Conservation (phyloP, 1,139 yeast genomes). For the Diutina scorzettiae region DNA sequence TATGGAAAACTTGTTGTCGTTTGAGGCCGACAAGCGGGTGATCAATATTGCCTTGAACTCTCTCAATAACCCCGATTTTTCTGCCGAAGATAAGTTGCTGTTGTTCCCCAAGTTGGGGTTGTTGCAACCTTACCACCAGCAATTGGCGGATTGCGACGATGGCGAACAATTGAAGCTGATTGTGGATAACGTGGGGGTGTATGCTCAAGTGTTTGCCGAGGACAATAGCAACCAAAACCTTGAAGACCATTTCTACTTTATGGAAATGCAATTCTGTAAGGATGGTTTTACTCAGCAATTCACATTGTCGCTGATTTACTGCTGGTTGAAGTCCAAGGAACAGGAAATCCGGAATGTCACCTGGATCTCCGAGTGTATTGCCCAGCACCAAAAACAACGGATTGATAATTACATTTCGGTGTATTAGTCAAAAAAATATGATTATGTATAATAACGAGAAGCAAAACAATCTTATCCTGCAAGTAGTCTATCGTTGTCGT, state of each 20-base stretch:
- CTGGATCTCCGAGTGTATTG: constrained; percentile 98
- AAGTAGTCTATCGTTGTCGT: background rate
- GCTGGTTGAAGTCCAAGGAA: constrained; percentile 91
- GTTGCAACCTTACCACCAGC: constrained; percentile 66
- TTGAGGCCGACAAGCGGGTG: constrained; percentile 93
- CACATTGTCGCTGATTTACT: constrained; percentile 84
- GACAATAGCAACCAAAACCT: constrained; percentile 47
- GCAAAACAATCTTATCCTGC: background rate
- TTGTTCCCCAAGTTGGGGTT: constrained; percentile 76
- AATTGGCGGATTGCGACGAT: constrained; percentile 70
- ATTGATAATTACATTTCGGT: constrained; percentile 70
- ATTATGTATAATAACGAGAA: no score
- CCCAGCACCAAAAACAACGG: constrained; percentile 76
- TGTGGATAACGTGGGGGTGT: constrained; percentile 65
- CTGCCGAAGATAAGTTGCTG: constrained; percentile 54
- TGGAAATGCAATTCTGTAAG: constrained; percentile 86
- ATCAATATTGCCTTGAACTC: constrained; percentile 89
- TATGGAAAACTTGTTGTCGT: constrained; percentile 64
- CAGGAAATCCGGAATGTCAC: constrained; percentile 94
- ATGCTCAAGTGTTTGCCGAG: constrained; percentile 48
- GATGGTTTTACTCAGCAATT: constrained; percentile 96
- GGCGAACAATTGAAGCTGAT: constrained; percentile 69
- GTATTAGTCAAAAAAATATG: constrained; percentile 26
- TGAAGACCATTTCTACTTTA: constrained; percentile 87
- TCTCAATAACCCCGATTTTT: constrained; percentile 61